Evolutionary conservation across 345 rosid genomes (phyloP).

Genomic region (Acer campestre): DNA sequence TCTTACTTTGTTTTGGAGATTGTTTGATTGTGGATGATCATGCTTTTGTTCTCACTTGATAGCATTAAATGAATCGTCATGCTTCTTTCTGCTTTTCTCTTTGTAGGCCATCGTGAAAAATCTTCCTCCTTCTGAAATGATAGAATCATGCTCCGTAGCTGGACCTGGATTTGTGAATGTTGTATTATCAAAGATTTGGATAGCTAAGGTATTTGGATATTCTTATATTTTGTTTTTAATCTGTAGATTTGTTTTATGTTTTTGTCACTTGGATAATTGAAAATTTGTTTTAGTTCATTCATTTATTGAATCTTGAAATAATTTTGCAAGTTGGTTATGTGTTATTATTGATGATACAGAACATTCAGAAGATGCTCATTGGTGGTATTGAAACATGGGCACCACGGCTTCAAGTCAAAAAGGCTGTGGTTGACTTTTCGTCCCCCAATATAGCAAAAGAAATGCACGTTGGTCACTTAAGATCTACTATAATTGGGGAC

Average conservation of each 20-base stretch:
- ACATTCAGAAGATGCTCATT: constrained; percentile 76
- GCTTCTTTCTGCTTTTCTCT: constrained; percentile 10
- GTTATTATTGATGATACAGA: constrained; percentile 45
- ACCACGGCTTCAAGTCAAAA: constrained; percentile 60
- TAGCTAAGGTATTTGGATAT: constrained; percentile 64
- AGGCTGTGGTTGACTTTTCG: constrained; percentile 95
- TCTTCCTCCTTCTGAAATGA: constrained; percentile 79
- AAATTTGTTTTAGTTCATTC: not conserved
- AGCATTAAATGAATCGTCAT: not conserved
- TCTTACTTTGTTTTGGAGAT: not conserved
- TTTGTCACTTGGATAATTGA: not conserved
- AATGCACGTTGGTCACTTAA: constrained; percentile 98
- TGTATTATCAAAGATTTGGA: constrained; percentile 70
- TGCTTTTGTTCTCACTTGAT: not conserved
- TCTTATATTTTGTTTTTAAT: constrained; percentile 1
- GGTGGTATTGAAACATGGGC: constrained; percentile 90
- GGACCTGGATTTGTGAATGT: constrained; percentile 97
- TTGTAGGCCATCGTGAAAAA: constrained; percentile 70
- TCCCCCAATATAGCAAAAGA: constrained; percentile 99
- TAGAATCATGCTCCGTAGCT: constrained; percentile 81
- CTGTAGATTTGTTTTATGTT: not conserved
- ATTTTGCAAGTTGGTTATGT: constrained; percentile 14
- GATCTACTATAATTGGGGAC: constrained; percentile 98
- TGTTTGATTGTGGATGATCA: not conserved
- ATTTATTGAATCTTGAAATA: constrained; percentile 4